Conservation (phyloP, 2,329 filamentous ascomycete genomes). For the Colletotrichum siamense region DNA sequence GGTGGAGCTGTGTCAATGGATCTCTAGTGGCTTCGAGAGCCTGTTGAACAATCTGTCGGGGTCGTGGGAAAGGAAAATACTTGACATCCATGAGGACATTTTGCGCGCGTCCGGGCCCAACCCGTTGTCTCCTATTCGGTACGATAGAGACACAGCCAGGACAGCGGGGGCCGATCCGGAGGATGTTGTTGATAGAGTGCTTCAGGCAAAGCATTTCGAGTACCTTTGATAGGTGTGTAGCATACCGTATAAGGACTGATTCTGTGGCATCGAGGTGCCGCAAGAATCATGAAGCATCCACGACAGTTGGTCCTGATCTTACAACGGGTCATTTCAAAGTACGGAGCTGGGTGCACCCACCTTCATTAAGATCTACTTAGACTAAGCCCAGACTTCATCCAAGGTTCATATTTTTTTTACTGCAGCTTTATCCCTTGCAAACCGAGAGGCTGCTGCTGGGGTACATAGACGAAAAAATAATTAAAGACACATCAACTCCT, state of each 20-base stretch:
- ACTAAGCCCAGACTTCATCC: neutral
- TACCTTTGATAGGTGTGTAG: neutral
- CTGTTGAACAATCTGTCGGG: neutral
- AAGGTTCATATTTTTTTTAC: no score
- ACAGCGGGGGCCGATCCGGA: neutral
- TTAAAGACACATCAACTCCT: no score
- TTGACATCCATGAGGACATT: neutral
- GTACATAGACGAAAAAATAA: no score
- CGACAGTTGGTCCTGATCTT: neutral
- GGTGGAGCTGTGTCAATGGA: neutral
- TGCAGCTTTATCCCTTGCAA: no score
- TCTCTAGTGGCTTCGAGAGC: neutral
- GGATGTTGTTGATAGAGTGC: neutral
- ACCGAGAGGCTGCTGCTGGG: no score
- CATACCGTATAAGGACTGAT: neutral
- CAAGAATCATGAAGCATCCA: neutral
- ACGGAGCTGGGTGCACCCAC: neutral
- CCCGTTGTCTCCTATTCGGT: neutral
- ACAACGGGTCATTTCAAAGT: neutral
- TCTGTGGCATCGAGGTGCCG: no score
- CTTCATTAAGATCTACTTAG: neutral
- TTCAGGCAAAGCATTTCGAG: neutral
- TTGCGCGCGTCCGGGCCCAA: neutral
- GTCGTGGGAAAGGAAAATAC: neutral
- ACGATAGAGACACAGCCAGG: neutral